Evolutionary conservation across 768 basidiomycete species (phyloP).

Genomic region (Pholiota microspora): DNA sequence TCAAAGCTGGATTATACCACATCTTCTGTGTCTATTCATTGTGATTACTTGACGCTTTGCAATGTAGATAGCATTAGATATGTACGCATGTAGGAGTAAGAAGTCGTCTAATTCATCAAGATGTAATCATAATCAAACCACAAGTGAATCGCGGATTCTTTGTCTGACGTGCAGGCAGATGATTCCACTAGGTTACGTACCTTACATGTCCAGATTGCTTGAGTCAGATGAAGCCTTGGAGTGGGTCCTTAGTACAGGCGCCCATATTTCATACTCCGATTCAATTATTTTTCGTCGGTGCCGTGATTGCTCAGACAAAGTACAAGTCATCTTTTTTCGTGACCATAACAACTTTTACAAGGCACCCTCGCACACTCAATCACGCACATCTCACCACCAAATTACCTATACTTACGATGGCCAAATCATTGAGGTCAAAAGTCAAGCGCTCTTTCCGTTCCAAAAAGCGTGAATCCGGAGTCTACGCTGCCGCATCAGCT

Average conservation of each 20-base stretch:
- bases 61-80: background rate
- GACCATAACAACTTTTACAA: slow-evolving; percentile 8
- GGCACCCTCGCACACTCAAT: too few species aligned
- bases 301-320: background rate
- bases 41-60: background rate
- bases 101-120: too few species aligned
- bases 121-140: background rate
- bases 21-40: background rate
- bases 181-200: too few species aligned
- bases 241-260: too few species aligned
- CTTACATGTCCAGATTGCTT: too few species aligned
- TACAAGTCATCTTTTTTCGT: slow-evolving; percentile 13
- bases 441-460: slow-evolving; percentile 75
- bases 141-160: background rate
- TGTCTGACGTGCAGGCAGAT: too few species aligned
- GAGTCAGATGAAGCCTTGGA: too few species aligned
- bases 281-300: slow-evolving; percentile 14
- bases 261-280: slow-evolving; percentile 17
- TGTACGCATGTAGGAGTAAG: background rate
- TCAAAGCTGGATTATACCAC: background rate
- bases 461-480: slow-evolving; percentile 71
- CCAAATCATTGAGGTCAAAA: slow-evolving; percentile 83
- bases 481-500: slow-evolving; percentile 76
- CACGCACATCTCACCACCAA: background rate
- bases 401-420: slow-evolving; percentile 44